Evolutionary conservation across 768 basidiomycete species (phyloP), one percentile per base, ranked within the genome.

Genomic region (Lactarius tabidus): DNA sequence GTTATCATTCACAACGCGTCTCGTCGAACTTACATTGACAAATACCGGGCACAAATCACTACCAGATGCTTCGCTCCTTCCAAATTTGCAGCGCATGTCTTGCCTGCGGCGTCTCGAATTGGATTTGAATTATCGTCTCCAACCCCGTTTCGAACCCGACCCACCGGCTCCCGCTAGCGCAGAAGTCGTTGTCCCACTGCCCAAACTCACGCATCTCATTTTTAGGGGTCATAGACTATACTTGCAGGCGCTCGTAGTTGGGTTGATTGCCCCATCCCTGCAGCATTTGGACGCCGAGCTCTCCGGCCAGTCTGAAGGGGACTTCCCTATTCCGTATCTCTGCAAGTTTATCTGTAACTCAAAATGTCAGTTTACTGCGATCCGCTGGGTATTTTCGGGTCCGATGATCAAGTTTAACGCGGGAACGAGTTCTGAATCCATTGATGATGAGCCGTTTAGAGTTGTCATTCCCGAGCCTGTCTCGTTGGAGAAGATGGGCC

Each of bases 191-290:
- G 26, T 48, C 14, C n/a, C 17, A n/a, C 20, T 65, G 6, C 17
- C 43, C 1, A 26, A 48, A 0, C 31, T 65, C 6, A 55, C 41
- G 1, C 17, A 1, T 26, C 45, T 65, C 35, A 20, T 23, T 26
- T 65, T 35, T 38, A 0, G 0, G 10, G 64, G 64, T 12, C 2
- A 1, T 38, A 8, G 14, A 10, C 2, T 1, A 38, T 31, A 17
- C 7, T 56, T 65, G 41, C 35, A 65, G 14, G 28, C 10, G 14
- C 41, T 65, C 3, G 1, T 60, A 26, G 39, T 35, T 5, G 53
- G 39, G 26, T 36, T 64, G 23, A 14, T 33, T 20, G 58, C 41
- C 26, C 58, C 63, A 3, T 64, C 57, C 17, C 33, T 64, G 12
- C 52, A 45, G 20, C 14, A 26, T 38, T 3, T 60, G n/a, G 6